Evolutionary conservation across 2,329 filamentous ascomycete genomes (phyloP).

Genomic region (Aspergillus carbonarius): DNA sequence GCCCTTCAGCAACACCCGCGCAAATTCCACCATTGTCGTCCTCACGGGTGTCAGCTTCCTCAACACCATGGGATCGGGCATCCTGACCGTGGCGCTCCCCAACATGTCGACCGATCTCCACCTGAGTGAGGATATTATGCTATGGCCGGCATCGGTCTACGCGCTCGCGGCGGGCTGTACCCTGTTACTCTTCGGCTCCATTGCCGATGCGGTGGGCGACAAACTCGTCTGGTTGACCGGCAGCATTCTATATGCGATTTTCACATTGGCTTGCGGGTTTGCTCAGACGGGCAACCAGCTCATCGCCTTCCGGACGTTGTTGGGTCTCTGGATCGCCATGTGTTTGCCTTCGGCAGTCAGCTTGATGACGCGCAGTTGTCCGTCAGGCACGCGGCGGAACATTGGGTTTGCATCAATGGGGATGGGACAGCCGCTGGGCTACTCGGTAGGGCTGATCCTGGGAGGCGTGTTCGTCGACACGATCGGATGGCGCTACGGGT

Average conservation of each 20-base stretch:
- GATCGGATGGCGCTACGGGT: not conserved
- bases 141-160: conserved; percentile 13
- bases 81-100: conserved; percentile 30
- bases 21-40: conserved; percentile 18
- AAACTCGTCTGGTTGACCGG: conserved; percentile 45
- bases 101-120: conserved; percentile 28
- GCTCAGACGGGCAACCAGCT: conserved; percentile 43
- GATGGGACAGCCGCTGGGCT: conserved; percentile 53
- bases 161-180: conserved; percentile 32
- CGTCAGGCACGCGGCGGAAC: conserved; percentile 50
- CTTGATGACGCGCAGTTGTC: conserved; percentile 50
- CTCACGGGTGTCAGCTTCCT: conserved; percentile 31
- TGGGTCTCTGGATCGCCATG: conserved; percentile 48
- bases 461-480: conserved; percentile 33
- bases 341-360: conserved; percentile 52
- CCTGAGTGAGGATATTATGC: conserved; percentile 20
- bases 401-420: conserved; percentile 54
- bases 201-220: conserved; percentile 53
- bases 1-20: not conserved
- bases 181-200: conserved; percentile 51
- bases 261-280: conserved; percentile 42
- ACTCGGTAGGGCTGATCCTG: conserved; percentile 49
- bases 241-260: conserved; percentile 32
- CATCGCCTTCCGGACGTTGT: conserved; percentile 49
- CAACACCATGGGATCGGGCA: conserved; percentile 31